Evolutionary conservation across 2,329 filamentous ascomycete genomes (phyloP), one percentile per base, ranked within the genome.

Genomic region (Fusarium begoniae): DNA sequence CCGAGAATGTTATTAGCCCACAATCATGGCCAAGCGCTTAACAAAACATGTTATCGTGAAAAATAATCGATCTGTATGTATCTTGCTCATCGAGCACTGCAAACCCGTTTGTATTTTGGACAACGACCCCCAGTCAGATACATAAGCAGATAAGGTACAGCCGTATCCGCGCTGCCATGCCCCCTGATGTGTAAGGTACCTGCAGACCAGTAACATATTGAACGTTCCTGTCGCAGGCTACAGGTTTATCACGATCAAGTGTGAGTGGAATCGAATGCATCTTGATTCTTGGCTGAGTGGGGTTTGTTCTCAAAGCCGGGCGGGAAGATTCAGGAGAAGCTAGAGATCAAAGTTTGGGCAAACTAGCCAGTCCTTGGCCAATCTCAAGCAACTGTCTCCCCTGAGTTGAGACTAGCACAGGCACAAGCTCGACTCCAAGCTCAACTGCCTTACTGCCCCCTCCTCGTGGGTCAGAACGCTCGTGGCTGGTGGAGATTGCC

Each of bases 201-300:
- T 47, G 28, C 58, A 58, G 50, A 41, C 59, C 51, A 64, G 66
- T 65, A 43, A 58, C 30, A 48, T 22, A 41, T 18, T 47, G 30
- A 57, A 54, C 35, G 38, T n/a, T 40, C 48, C 58, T 53, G 40
- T 71, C 57, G 58, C 32, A 35, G 32, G 32, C 32, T 14, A 35
- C 64, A 75, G 43, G 72, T 72, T 58, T 64, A 75, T 58, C 63
- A 67, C 54, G 66, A 75, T 75, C 72, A 70, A 75, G 75, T 74
- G 69, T 74, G 73, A 51, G 75, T 77, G 75, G 75, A 66, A 68
- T 70, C 56, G 50, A 62, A 62, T 57, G 57, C 57, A 56, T 47
- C 24, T 60, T 38, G 40, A 55, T 28, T 55, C 38, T 60, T 35
- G 37, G 28, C 35, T 55, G 24, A 61, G 75, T 76, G 75, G 75